phyloP scores from a whole-genome alignment of 1,284 basidiomycete species.

The Sparassis latifolia region DNA sequence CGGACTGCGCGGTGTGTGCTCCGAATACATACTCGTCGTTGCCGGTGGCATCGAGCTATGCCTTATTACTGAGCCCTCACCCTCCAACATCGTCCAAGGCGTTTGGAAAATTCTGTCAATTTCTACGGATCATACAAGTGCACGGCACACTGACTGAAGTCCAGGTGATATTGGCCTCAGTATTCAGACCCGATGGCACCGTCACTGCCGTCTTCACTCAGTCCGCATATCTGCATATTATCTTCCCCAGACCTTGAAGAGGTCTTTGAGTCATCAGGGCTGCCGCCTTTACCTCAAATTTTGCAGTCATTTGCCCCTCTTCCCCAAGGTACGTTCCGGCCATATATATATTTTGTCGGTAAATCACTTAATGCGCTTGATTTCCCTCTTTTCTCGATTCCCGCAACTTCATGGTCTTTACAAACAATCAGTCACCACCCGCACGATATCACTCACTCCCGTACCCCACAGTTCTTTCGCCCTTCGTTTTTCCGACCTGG shows the following conservation, averaged over 20 bases:
- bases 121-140: no score
- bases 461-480: conserved; percentile 66
- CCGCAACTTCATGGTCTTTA: no score
- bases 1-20: no score
- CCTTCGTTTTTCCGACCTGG: conserved; percentile 68
- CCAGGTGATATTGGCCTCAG: no score
- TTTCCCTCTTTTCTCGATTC: no score
- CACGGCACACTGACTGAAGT: no score
- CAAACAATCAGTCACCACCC: conserved; percentile 53
- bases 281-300: conserved; percentile 64
- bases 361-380: not conserved
- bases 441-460: conserved; percentile 63
- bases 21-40: no score
- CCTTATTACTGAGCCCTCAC: no score
- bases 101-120: no score
- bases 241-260: conserved; percentile 62
- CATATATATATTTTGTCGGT: not conserved
- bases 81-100: no score
- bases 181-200: conserved; percentile 14
- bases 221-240: conserved; percentile 71
- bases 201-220: conserved; percentile 60
- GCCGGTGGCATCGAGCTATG: no score
- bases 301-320: conserved; percentile 81
- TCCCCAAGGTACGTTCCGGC: conserved; percentile 53
- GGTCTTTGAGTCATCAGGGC: conserved; percentile 46